A percentile compares a stretch with the other conserved stretches of the same genome.
Evolutionary conservation across 495 filamentous ascomycete species (phyloP).

Genomic region (Aspergillus nidulans): DNA sequence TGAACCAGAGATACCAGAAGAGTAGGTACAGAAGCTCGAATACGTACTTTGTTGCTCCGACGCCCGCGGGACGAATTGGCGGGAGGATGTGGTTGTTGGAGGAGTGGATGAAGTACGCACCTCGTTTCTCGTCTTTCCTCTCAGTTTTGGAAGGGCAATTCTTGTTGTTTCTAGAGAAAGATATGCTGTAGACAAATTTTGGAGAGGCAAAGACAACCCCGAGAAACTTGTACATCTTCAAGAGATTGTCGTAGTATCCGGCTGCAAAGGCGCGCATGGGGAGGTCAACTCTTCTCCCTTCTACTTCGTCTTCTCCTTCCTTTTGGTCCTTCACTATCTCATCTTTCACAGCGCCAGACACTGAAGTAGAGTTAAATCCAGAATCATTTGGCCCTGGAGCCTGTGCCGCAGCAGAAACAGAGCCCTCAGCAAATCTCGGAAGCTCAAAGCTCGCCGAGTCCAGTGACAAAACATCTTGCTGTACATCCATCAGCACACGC

Average conservation of each 20-base stretch:
- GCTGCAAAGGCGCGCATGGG: slow-evolving; percentile 55
- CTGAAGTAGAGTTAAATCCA: neutral
- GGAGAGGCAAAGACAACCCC: slow-evolving; percentile 37
- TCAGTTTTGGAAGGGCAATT: neutral
- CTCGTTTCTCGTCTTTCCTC: neutral
- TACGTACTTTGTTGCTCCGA: slow-evolving; percentile 23
- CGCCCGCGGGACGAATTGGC: slow-evolving; percentile 29
- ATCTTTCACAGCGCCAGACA: neutral
- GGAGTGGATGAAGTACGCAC: slow-evolving; percentile 39
- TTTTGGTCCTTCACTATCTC: neutral
- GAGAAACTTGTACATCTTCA: slow-evolving; percentile 50
- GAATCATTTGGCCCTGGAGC: neutral
- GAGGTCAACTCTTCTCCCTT: slow-evolving; percentile 40
- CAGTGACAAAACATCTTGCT: slow-evolving; percentile 27
- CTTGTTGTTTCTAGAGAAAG: neutral
- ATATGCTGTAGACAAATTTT: slow-evolving; percentile 34
- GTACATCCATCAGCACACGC: neutral
- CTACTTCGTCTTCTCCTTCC: neutral
- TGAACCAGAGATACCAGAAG: slow-evolving; percentile 47
- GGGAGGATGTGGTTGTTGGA: slow-evolving; percentile 47
- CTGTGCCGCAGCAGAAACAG: neutral
- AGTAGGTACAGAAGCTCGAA: slow-evolving; percentile 35
- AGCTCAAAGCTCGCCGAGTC: slow-evolving; percentile 16
- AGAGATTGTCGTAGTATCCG: slow-evolving; percentile 51
- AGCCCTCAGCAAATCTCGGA: neutral